A percentile compares a stretch with the other conserved stretches of the same genome.
Conservation (phyloP, 306 rosid genomes). For the Glycine latifolia region DNA sequence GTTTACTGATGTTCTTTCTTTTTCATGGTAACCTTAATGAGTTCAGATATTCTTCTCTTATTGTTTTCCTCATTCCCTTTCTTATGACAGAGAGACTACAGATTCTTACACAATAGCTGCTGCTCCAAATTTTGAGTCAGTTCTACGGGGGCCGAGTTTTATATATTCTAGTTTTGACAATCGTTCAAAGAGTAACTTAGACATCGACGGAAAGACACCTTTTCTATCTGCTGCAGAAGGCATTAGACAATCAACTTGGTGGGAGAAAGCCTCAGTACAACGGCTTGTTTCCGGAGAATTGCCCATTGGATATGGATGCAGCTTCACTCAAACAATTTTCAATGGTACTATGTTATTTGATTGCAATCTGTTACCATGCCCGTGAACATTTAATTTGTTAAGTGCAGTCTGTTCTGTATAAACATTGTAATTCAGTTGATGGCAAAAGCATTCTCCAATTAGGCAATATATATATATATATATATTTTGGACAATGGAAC, state of each 20-base stretch:
- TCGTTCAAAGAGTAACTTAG: slow-evolving; percentile 57
- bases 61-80: not conserved
- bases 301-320: slow-evolving; percentile 72
- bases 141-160: slow-evolving; percentile 56
- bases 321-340: slow-evolving; percentile 79
- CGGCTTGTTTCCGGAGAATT: slow-evolving; percentile 67
- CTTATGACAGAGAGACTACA: slow-evolving; percentile 65
- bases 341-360: slow-evolving; percentile 56
- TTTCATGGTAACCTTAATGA: not conserved
- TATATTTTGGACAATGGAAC: not conserved
- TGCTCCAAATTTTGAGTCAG: slow-evolving; percentile 61
- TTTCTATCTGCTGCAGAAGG: slow-evolving; percentile 56
- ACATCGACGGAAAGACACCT: slow-evolving; percentile 59
- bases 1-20: not conserved
- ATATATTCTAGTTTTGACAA: slow-evolving; percentile 57
- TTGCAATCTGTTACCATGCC: not conserved
- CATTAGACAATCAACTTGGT: slow-evolving; percentile 52
- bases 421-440: not conserved
- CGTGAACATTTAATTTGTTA: not conserved
- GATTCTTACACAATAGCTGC: slow-evolving; percentile 80
- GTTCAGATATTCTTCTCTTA: not conserved
- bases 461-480: not conserved
- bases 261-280: slow-evolving; percentile 50
- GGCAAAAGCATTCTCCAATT: not conserved
- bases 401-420: not conserved